Evolutionary conservation across 2,329 filamentous ascomycete species (phyloP).

Genomic region (Botrytis hyacinthi): DNA sequence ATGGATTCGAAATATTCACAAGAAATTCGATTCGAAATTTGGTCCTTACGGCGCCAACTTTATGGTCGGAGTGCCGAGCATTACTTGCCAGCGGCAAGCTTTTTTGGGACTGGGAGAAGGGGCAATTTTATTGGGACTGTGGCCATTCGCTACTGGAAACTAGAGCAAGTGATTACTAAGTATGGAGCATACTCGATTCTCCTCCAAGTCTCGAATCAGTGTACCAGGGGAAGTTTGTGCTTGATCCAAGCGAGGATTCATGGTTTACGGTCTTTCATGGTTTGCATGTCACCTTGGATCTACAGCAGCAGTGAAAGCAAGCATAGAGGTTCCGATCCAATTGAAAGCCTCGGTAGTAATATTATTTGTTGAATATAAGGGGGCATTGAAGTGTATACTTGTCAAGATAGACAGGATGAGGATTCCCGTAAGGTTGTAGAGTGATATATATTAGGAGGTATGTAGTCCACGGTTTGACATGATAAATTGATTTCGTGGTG

Average conservation of each 20-base stretch:
- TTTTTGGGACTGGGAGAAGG: not conserved
- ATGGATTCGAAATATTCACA: not conserved
- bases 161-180: not conserved
- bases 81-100: not conserved
- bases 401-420: not conserved
- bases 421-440: not conserved
- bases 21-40: not conserved
- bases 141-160: not conserved
- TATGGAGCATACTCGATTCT: not conserved
- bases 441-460: not conserved
- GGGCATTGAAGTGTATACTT: not conserved
- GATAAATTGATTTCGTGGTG: not conserved
- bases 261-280: not conserved
- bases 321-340: slow-evolving; percentile 85
- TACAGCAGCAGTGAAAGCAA: slow-evolving; percentile 73
- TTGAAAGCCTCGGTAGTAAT: slow-evolving; percentile 89
- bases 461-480: not conserved
- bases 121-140: not conserved
- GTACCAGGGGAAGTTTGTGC: not conserved
- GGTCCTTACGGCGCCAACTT: not conserved
- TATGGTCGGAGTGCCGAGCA: not conserved
- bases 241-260: not conserved
- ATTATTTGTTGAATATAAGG: slow-evolving; percentile 68
- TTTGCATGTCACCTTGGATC: not conserved
- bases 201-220: not conserved